phyloP scores from a whole-genome alignment of 2,329 filamentous ascomycete genomes.

The Aspergillus glaucus region DNA sequence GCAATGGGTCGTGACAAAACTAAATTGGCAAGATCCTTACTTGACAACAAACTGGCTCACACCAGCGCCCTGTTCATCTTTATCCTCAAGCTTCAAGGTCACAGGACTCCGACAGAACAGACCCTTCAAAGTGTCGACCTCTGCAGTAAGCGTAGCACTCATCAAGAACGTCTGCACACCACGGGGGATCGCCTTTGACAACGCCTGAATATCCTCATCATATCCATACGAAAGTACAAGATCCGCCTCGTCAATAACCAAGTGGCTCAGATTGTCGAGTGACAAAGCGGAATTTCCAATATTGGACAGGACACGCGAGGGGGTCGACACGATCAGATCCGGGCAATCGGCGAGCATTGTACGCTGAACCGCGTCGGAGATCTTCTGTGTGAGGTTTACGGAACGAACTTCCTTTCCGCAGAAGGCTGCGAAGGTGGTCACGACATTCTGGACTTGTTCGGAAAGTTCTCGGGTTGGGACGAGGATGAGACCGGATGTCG shows the following conservation, averaged over 20 bases:
- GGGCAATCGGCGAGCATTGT: slow-evolving; percentile 79
- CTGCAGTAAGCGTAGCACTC: slow-evolving; percentile 84
- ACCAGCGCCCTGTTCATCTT: slow-evolving; percentile 67
- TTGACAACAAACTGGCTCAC: slow-evolving; percentile 84
- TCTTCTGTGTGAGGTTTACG: slow-evolving; percentile 83
- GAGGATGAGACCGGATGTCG: slow-evolving; percentile 73
- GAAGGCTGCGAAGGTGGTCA: slow-evolving; percentile 71
- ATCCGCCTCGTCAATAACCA: slow-evolving; percentile 93
- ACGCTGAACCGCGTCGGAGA: slow-evolving; percentile 80
- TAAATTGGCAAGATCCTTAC: slow-evolving; percentile 35
- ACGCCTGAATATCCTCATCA: slow-evolving; percentile 75
- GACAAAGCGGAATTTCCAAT: slow-evolving; percentile 66
- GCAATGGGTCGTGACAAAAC: slow-evolving; percentile 1
- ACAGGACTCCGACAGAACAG: slow-evolving; percentile 79
- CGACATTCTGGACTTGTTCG: slow-evolving; percentile 76
- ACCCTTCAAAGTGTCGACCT: slow-evolving; percentile 77
- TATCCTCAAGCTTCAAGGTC: slow-evolving; percentile 74
- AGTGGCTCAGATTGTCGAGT: slow-evolving; percentile 63
- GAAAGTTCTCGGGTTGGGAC: slow-evolving; percentile 93
- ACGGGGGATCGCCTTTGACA: slow-evolving; percentile 72
- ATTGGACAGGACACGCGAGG: slow-evolving; percentile 73
- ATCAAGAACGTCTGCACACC: slow-evolving; percentile 87
- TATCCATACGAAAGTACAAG: slow-evolving; percentile 91
- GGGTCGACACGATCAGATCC: slow-evolving; percentile 86
- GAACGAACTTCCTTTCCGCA: slow-evolving; percentile 77